Base-by-base conservation (phyloP, 2,329 filamentous ascomycete genomes). In the Diaporthe helianthi region DNA sequence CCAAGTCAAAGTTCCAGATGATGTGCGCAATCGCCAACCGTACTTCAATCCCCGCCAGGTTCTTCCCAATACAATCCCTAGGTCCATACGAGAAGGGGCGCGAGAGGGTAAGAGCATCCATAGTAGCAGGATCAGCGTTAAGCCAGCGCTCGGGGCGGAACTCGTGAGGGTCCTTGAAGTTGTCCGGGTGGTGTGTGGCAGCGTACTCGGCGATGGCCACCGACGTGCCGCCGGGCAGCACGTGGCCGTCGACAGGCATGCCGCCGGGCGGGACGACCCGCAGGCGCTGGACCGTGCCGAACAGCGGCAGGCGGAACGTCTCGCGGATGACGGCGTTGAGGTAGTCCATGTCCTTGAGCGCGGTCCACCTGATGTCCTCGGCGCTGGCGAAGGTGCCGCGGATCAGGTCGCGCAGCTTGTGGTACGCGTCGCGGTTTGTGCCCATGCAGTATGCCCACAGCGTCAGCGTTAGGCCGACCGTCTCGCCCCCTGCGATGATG, bases 381-480 rank as follows among this genome's bases (percentile, higher is more conserved):
- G 58, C 58, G 3, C 3, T 24, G n/a, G 29, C 29, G 4, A 63
- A 63, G 1, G 19, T 24, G 2, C 58, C 29, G n/a, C 58, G 58
- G n/a, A 63, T 49, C 1, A 49, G 44, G 44, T 49, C 58, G 7
- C 58, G 58, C n/a, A 63, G 44, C 44, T 29, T 63, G 44, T 7
- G 24, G 29, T 63, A 63, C 2, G 33, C 44, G 1, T 49, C 58
- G 13, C 58, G 36, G 8, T 63, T 19, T 0, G 58, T 63, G n/a
- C 58, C 58, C 58, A 63, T 63, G 58, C 44, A 63, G 44, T 63
- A 63, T 5, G 58, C 13, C 58, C 58, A 63, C n/a, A 63, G 4
- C 4, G 31, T 33, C 13, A 63, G 29, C 17, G 58, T 63, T 3
- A 63, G 58, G 6, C 58, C 58, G n/a, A 63, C 58, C 0, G 58